Evolutionary conservation across 768 basidiomycete genomes (phyloP).

Genomic region (Lactarius evosmus): DNA sequence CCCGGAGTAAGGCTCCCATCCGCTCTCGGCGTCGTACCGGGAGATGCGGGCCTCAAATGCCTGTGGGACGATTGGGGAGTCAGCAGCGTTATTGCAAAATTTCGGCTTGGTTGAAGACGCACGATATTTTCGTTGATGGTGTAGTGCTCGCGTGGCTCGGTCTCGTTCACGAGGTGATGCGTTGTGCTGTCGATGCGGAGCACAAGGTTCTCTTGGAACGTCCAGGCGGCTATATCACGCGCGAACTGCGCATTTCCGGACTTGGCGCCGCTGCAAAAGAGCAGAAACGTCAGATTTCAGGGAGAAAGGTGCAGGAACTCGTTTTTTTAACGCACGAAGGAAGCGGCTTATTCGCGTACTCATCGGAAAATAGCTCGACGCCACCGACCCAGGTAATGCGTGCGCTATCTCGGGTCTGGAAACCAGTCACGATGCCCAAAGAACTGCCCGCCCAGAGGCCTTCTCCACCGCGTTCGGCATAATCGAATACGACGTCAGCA

Average conservation of each 20-base stretch:
- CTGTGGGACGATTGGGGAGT: conserved; percentile 39
- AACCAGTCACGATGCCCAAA: conserved; percentile 77
- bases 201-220: conserved; percentile 83
- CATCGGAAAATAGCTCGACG: conserved; percentile 74
- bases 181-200: conserved; percentile 71
- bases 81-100: conserved; percentile 1
- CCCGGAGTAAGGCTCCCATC: conserved; percentile 72
- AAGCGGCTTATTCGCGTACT: conserved; percentile 61
- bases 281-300: conserved; percentile 6
- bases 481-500: conserved; percentile 64
- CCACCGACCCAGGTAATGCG: conserved; percentile 82
- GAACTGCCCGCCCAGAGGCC: conserved; percentile 79
- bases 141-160: conserved; percentile 65
- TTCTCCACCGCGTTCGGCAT: conserved; percentile 71
- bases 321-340: conserved; percentile 45
- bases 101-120: conserved; percentile 29
- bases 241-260: conserved; percentile 77
- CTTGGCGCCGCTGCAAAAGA: conserved; percentile 45
- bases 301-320: background rate
- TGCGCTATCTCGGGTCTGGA: conserved; percentile 79
- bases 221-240: conserved; percentile 78
- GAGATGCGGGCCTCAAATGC: conserved; percentile 74
- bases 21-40: conserved; percentile 51
- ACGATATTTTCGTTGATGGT: conserved; percentile 86
- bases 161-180: conserved; percentile 69